A percentile compares a stretch with the other conserved stretches of the same genome.
These are phyloP conservation scores for Phycomyces blakesleeanus DNA, from an alignment of 192 early-diverging fungal species.

Conservation along the genomic window DNA sequence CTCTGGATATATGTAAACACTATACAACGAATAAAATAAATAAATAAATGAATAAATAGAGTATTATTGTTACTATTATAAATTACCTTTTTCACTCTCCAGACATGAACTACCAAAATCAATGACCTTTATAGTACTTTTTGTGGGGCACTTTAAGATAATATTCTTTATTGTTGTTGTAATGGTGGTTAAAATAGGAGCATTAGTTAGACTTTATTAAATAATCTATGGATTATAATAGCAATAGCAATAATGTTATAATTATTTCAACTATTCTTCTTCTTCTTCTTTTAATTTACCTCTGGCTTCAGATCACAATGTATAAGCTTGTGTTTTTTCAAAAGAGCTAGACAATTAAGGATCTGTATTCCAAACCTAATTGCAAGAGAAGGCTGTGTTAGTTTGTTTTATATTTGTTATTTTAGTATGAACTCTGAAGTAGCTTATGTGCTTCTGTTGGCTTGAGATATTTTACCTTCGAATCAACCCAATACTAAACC, in stretches of 20 bases:
- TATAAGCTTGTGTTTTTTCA: slow-evolving; percentile 70
- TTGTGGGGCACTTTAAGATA: slow-evolving; percentile 63
- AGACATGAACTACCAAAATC: slow-evolving; percentile 94
- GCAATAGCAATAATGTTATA: too few relatives aligned
- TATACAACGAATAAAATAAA: neutral
- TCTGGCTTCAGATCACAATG: slow-evolving; percentile 96
- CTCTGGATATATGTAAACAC: slow-evolving; percentile 96
- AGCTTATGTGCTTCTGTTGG: too few relatives aligned
- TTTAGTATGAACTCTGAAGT: neutral
- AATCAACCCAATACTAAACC: slow-evolving; percentile 71
- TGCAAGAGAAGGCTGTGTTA: neutral
- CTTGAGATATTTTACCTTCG: slow-evolving; percentile 47
- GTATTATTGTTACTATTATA: too few relatives aligned
- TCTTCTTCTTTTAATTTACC: too few relatives aligned
- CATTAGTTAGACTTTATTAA: too few relatives aligned
- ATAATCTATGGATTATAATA: too few relatives aligned
- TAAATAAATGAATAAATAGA: neutral
- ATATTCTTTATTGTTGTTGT: slow-evolving; percentile 72
- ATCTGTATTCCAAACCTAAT: slow-evolving; percentile 73
- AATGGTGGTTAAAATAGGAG: too few relatives aligned
- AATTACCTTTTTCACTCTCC: slow-evolving; percentile 62
- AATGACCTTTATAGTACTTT: slow-evolving; percentile 87
- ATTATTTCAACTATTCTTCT: too few relatives aligned
- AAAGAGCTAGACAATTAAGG: slow-evolving; percentile 72
- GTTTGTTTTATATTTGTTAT: neutral